Evolutionary conservation across 345 rosid genomes (phyloP), one percentile per base, ranked within the genome.

Genomic region (Bruguiera parviflora): DNA sequence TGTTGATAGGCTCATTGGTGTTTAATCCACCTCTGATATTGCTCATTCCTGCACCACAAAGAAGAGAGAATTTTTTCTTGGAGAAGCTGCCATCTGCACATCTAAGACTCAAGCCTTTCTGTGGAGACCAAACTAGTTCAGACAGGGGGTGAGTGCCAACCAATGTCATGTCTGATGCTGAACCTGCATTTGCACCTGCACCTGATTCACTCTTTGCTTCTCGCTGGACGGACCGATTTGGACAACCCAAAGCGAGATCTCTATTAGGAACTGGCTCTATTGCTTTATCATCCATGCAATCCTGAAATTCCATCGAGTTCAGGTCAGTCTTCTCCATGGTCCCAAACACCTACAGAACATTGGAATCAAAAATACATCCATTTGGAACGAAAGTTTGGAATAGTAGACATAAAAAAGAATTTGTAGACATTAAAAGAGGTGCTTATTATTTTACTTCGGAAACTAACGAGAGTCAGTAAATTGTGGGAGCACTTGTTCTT

Each of bases 51-150:
- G 72, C 75, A 77, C 74, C 81, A 80, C 68, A 78, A 61, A 78
- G 65, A 77, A 71, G 81, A 75, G 81, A 78, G 56, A 69, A 63
- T 39, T 79, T 85, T 65, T 75, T 43, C 19, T 86, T 71, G 21
- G 59, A 52, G 84, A 86, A 78, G 80, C 87, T 82, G 49, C 87
- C 78, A 72, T 91, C 89, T 24, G 97, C 88, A 79, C 88, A 84
- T 81, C 80, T 89, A 70, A 93, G 77, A 80, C 87, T 77, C 59
- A 80, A 86, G 63, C 98, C 97, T 79, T 77, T 86, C 62, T 76
- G 84, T 19, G 98, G 92, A 77, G 95, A 94, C 97, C 96, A 92
- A 61, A 95, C 99, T 64, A 95, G 83, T 82, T 95, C 97, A 60
- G 89, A 82, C 64, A 92, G 70, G 65, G 85, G 85, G 73, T 84